Evolutionary conservation across 1,139 yeast species (phyloP).

Genomic region (Eremothecium cymbalariae): DNA sequence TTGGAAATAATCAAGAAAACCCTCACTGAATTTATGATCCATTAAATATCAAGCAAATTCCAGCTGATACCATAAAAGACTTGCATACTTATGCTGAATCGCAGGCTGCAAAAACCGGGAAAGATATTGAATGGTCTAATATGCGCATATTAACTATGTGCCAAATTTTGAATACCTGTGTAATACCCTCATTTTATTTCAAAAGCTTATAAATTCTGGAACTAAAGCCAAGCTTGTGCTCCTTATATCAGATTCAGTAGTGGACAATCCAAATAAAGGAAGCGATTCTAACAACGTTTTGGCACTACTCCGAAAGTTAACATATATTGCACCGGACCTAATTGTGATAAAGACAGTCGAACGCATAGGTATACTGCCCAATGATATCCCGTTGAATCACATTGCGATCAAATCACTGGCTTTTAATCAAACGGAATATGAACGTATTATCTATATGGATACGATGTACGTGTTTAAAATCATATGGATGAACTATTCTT

Average conservation of each 20-base stretch:
- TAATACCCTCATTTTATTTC: slow-evolving; percentile 38
- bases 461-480: slow-evolving; percentile 32
- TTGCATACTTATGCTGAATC: slow-evolving; percentile 15
- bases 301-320: slow-evolving; percentile 13
- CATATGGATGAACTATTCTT: slow-evolving; percentile 43
- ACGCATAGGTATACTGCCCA: slow-evolving; percentile 22
- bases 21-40: slow-evolving; percentile 25
- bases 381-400: slow-evolving; percentile 38
- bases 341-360: slow-evolving; percentile 28
- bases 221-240: slow-evolving; percentile 38
- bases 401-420: slow-evolving; percentile 50
- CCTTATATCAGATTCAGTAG: slow-evolving; percentile 27
- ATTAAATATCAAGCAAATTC: slow-evolving; percentile 30
- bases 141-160: slow-evolving; percentile 44
- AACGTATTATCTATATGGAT: slow-evolving; percentile 40
- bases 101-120: slow-evolving; percentile 10
- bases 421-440: slow-evolving; percentile 43
- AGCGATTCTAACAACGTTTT: slow-evolving; percentile 9
- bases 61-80: slow-evolving; percentile 24
- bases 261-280: slow-evolving; percentile 13
- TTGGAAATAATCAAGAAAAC: slow-evolving; percentile 23
- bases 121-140: slow-evolving; percentile 32
- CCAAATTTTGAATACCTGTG: slow-evolving; percentile 39
- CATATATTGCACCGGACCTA: slow-evolving; percentile 19
- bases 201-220: slow-evolving; percentile 28